Conservation (phyloP, 1,139 yeast species). For the Meyerozyma guilliermondii region DNA sequence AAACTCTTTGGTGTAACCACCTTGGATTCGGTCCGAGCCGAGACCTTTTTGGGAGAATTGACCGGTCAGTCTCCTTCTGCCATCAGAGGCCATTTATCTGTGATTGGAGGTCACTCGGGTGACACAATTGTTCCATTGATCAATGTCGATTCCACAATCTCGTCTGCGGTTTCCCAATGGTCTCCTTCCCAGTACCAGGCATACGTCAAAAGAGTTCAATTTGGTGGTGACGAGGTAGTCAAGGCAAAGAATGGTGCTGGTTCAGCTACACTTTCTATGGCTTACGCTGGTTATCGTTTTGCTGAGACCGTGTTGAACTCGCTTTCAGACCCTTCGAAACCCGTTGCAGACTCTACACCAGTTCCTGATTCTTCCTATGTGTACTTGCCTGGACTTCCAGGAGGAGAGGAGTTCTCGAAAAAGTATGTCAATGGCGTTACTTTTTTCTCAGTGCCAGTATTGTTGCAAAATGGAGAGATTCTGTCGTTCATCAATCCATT, state of each 20-base stretch:
- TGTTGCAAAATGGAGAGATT: constrained; percentile 46
- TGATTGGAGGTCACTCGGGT: constrained; percentile 76
- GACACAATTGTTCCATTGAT: constrained; percentile 53
- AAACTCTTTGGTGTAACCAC: constrained; percentile 72
- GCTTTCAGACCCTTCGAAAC: constrained; percentile 22
- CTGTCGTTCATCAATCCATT: constrained; percentile 42
- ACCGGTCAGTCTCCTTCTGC: constrained; percentile 29
- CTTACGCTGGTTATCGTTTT: constrained; percentile 69
- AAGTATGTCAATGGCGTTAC: constrained; percentile 35
- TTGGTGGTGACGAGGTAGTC: constrained; percentile 78
- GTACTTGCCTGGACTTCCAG: constrained; percentile 51
- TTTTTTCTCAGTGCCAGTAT: constrained; percentile 61
- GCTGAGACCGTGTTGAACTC: constrained; percentile 48
- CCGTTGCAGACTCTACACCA: constrained; percentile 12
- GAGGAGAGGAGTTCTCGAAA: constrained; percentile 42
- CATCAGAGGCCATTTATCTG: constrained; percentile 49
- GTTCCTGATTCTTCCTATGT: constrained; percentile 58
- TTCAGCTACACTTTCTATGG: constrained; percentile 76
- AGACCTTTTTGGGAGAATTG: constrained; percentile 52
- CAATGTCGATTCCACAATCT: constrained; percentile 21
- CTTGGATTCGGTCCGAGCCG: constrained; percentile 65
- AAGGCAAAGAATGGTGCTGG: constrained; percentile 75
- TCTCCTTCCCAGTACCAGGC: constrained; percentile 31
- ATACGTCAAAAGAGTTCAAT: constrained; percentile 60
- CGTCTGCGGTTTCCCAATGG: constrained; percentile 25